Evolutionary conservation across 495 filamentous ascomycete species (phyloP).

Genomic region (Pyronema omphalodes): DNA sequence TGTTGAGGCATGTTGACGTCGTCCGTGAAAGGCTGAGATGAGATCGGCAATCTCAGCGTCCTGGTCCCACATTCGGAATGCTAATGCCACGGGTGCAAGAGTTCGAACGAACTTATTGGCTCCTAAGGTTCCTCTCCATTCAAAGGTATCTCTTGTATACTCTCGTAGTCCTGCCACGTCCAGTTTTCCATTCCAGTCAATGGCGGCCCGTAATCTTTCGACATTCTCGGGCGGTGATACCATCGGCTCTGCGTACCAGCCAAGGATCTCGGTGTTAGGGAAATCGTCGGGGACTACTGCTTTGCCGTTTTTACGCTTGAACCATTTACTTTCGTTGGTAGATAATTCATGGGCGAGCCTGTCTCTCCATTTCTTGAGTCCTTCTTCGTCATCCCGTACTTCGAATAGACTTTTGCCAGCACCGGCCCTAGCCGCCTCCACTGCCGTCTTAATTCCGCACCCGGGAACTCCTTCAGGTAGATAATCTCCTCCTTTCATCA

Average conservation of each 20-base stretch:
- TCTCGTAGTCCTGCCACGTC: conserved; percentile 48
- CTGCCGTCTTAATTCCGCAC: conserved; percentile 73
- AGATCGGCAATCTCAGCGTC: conserved; percentile 23
- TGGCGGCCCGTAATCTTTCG: conserved; percentile 33
- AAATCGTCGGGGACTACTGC: conserved; percentile 65
- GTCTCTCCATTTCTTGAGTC: conserved; percentile 52
- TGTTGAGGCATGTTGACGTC: conserved; percentile 48
- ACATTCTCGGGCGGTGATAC: conserved; percentile 49
- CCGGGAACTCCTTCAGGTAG: conserved; percentile 71
- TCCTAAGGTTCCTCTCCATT: conserved; percentile 61
- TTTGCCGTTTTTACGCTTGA: conserved; percentile 51
- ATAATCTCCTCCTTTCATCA: conserved; percentile 96
- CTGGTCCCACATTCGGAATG: conserved; percentile 37
- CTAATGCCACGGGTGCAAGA: conserved; percentile 59
- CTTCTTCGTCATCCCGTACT: conserved; percentile 33
- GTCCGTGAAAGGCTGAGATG: conserved; percentile 43
- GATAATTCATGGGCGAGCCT: conserved; percentile 54
- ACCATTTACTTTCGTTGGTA: conserved; percentile 71
- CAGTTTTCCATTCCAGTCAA: conserved; percentile 45
- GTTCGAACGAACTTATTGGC: conserved; percentile 71
- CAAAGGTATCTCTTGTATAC: conserved; percentile 63
- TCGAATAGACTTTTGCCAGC: conserved; percentile 64
- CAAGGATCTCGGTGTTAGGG: conserved; percentile 56
- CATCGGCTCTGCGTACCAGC: conserved; percentile 71
- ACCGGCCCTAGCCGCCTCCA: conserved; percentile 73